Evolutionary conservation across 345 rosid species (phyloP).

Genomic region (Acer negundo): DNA sequence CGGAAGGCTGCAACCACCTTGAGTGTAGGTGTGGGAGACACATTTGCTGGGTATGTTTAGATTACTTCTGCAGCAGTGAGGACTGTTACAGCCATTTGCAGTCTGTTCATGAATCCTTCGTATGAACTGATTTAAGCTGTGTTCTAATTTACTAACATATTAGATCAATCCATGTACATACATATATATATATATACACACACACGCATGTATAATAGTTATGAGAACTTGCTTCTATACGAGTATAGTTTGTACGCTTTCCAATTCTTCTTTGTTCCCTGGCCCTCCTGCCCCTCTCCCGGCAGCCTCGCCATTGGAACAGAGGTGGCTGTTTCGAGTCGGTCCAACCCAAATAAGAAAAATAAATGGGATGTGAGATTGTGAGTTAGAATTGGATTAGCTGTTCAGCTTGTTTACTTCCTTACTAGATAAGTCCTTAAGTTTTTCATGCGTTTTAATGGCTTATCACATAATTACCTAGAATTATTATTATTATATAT

Average conservation of each 20-base stretch:
- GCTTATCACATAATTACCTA: too few relatives aligned
- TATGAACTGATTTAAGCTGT: conserved; percentile 17
- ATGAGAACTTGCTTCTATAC: background rate
- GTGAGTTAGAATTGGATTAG: too few relatives aligned
- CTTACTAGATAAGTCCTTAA: too few relatives aligned
- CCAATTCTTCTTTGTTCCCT: background rate
- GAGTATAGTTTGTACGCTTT: background rate
- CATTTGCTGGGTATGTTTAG: conserved; percentile 82
- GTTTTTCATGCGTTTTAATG: too few relatives aligned
- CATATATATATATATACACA: background rate
- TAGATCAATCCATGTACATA: conserved; percentile 16
- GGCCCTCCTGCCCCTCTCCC: too few relatives aligned
- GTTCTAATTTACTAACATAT: background rate
- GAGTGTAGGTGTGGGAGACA: conserved; percentile 82
- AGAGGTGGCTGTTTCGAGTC: too few relatives aligned
- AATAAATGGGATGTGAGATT: too few relatives aligned
- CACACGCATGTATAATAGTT: background rate
- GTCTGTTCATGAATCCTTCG: conserved; percentile 38
- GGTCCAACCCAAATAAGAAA: too few relatives aligned
- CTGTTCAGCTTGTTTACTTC: too few relatives aligned
- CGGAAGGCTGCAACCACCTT: conserved; percentile 83
- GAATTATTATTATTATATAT: too few relatives aligned
- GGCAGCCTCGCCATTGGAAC: too few relatives aligned
- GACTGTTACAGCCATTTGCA: conserved; percentile 70
- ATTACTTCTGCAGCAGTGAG: conserved; percentile 41